Conservation (phyloP, 768 basidiomycete species). For the Xerocomus spinulosus region DNA sequence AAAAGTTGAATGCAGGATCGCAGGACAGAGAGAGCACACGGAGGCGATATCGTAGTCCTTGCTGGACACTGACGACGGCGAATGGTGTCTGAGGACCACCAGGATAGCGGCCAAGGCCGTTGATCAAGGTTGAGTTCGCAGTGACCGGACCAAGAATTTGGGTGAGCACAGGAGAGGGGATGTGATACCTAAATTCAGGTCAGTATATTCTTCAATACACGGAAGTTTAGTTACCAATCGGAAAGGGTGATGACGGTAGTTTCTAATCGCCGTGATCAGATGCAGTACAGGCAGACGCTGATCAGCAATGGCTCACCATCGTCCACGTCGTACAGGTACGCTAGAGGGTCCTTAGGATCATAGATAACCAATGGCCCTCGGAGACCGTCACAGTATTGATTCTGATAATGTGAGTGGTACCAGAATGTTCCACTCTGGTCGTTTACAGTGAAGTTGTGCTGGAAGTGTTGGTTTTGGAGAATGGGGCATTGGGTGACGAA, state of each 20-base stretch:
- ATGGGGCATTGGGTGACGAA: constrained; percentile 45
- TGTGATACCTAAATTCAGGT: constrained; percentile 33
- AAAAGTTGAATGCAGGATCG: constrained; percentile 37
- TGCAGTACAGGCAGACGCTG: background rate
- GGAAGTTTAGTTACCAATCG: constrained; percentile 36
- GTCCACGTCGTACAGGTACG: constrained; percentile 41
- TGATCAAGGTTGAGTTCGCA: constrained; percentile 46
- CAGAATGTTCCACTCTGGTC: constrained; percentile 45
- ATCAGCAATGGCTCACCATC: constrained; percentile 31
- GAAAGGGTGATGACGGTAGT: constrained; percentile 45
- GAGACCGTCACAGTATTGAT: constrained; percentile 41
- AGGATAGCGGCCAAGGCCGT: constrained; percentile 45
- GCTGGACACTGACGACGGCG: constrained; percentile 41
- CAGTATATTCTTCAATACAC: constrained; percentile 5
- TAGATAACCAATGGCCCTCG: constrained; percentile 42
- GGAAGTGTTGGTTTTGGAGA: constrained; percentile 30
- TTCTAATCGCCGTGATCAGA: constrained; percentile 18
- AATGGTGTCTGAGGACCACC: constrained; percentile 39
- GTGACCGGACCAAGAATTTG: constrained; percentile 1
- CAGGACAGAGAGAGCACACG: constrained; percentile 52
- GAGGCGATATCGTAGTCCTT: constrained; percentile 47
- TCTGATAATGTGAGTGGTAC: constrained; percentile 40
- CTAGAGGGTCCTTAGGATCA: constrained; percentile 40
- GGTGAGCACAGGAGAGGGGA: constrained; percentile 16
- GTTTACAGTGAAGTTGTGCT: constrained; percentile 31